Evolutionary conservation across 1,139 yeast species (phyloP).

Genomic region (Yamadazyma taylorii): DNA sequence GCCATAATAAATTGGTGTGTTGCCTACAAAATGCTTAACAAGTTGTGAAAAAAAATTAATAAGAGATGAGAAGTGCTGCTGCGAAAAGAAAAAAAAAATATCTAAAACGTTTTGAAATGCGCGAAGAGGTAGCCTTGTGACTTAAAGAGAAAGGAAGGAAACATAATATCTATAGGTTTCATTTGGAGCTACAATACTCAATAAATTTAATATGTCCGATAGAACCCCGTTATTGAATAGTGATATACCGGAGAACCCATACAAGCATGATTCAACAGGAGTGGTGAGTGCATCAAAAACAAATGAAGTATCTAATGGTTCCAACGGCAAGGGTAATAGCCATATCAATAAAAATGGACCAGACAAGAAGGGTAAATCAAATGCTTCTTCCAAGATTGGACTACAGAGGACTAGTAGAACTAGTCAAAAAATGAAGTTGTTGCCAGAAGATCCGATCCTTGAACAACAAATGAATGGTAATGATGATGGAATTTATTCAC

Average conservation of each 20-base stretch:
- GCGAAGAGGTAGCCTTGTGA: too few species aligned
- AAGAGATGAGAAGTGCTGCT: too few species aligned
- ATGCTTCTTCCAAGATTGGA: constrained; percentile 47
- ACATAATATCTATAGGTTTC: background rate
- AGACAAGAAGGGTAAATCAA: constrained; percentile 6
- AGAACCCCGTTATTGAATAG: constrained; percentile 12
- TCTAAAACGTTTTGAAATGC: background rate
- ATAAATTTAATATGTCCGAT: constrained; percentile 3
- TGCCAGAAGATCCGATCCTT: constrained; percentile 76
- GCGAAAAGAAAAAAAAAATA: too few species aligned
- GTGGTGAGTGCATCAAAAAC: background rate
- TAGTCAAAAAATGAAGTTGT: constrained; percentile 77
- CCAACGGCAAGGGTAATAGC: background rate
- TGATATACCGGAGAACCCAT: constrained; percentile 11
- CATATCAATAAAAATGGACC: background rate
- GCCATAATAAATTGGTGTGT: constrained; percentile 3
- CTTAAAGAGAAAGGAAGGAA: background rate
- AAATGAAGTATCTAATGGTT: background rate
- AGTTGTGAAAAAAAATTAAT: background rate
- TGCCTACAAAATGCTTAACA: background rate
- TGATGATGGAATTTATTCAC: constrained; percentile 52
- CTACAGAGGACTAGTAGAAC: constrained; percentile 89
- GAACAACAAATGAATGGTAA: constrained; percentile 20
- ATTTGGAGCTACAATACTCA: too few species aligned
- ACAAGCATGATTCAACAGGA: background rate